Base-by-base conservation (phyloP, 2,329 filamentous ascomycete genomes). In the Diaporthe caulivora region DNA sequence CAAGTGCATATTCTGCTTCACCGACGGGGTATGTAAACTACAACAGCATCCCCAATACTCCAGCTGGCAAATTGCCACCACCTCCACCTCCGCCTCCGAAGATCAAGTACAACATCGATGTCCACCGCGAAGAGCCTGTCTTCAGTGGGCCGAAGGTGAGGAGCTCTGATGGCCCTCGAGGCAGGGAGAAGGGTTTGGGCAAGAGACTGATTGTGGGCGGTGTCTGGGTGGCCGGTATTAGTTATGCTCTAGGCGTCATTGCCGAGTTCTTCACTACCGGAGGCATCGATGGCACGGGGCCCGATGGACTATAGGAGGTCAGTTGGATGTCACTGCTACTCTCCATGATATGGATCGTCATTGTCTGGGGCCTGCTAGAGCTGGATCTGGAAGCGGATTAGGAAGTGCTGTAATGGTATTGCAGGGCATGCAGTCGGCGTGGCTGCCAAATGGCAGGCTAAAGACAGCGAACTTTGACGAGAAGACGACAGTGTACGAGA, bases 21-120 rank as follows among this genome's bases (percentile, higher is more conserved):
- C 91, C 91, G 1, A 92, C 91, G 1, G 91, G 90, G 0, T 93
- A 91, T 77, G 88, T 92, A 55, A 92, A 91, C 76, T 89, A 91
- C 76, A 88, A 91, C 74, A 74, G 81, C 55, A 83, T 80, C 49
- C 78, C 76, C 57, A 80, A 81, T 10, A 80, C 78, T 21, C 76
- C 80, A 18, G 77, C 78, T 18, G 37, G 70, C 47, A 73, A 76
- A 34, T 82, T 81, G 72, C 81, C 80, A 4, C 77, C 79, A 11
- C 80, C 83, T 44, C 71, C 62, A 4, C 77, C 79, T 13, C 80
- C 83, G 44, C 71, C 62, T 31, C 73, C 72, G 5, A 73, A 70
- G 29, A 84, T 86, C 79, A 82, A 82, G 62, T 84, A 85, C 51
- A 83, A 83, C 73, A 84, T 85, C 65, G 82, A 87, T 69, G 82